Evolutionary conservation across 1,284 basidiomycete species (phyloP).

Genomic region (Tetrapyrgos nigripes): DNA sequence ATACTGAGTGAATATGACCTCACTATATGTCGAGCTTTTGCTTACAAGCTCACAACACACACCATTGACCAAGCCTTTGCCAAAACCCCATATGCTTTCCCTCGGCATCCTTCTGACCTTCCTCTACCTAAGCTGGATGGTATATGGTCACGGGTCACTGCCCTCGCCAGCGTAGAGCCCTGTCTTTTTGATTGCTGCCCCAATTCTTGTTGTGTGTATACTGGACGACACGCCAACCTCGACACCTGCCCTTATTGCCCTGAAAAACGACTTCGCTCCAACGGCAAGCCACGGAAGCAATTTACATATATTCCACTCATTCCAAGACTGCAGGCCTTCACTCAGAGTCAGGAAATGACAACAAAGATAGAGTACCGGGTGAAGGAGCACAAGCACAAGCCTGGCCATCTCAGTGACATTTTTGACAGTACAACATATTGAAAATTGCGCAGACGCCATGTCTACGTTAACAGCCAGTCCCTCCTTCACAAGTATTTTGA

Average conservation of each 20-base stretch:
- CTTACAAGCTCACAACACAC: too few species aligned
- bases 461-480: slow-evolving; percentile 28
- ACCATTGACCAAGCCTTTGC: too few species aligned
- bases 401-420: slow-evolving; percentile 30
- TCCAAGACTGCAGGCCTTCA: slow-evolving; percentile 35
- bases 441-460: slow-evolving; percentile 17
- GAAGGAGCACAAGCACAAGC: slow-evolving; percentile 4
- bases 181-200: too few species aligned
- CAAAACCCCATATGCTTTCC: too few species aligned
- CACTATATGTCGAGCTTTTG: too few species aligned
- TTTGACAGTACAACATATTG: slow-evolving; percentile 37
- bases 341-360: slow-evolving; percentile 21
- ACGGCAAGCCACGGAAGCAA: slow-evolving; percentile 18
- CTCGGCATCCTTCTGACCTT: too few species aligned
- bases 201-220: too few species aligned
- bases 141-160: too few species aligned
- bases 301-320: slow-evolving; percentile 41
- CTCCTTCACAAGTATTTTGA: slow-evolving; percentile 33
- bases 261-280: slow-evolving; percentile 16
- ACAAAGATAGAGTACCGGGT: slow-evolving; percentile 29
- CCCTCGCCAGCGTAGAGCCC: too few species aligned
- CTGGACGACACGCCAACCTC: slow-evolving; percentile 21
- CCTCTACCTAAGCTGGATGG: too few species aligned
- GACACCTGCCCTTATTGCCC: slow-evolving; percentile 33
- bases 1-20: too few species aligned